Evolutionary conservation across 2,329 filamentous ascomycete genomes (phyloP), one percentile per base, ranked within the genome.

Genomic region (Plectosphaerella plurivora): DNA sequence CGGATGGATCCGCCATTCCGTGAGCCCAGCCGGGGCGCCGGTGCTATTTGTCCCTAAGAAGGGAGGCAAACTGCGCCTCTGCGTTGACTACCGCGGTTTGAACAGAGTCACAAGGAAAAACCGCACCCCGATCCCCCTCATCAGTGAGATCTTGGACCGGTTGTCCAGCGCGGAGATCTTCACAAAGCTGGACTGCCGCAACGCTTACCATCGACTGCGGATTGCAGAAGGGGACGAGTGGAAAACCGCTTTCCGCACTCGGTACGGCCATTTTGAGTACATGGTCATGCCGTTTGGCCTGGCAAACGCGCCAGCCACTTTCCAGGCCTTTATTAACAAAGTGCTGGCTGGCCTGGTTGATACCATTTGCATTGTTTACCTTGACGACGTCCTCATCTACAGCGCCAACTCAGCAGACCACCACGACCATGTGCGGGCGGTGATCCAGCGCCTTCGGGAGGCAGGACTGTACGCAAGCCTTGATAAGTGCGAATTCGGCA

Each of bases 131-230:
- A 1, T 68, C 67, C 53, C 56, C 59, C 4, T 49, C 70, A 68
- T 73, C 41, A 51, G 49, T 12, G 61, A 73, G 50, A 65, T 62
- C 1, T 50, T 66, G 28, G 51, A 62, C 28, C 18, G 53, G 1
- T 39, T 73, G 8, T 24, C 45, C 2, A 49, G 56, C 25, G 57
- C 57, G 4, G 57, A 60, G 33, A 59, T 53, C 28, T 67, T 66
- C 49, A 68, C 60, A 25, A 70, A 65, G 42, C 56, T 73, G n/a
- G 58, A 68, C 55, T 52, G 65, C 2, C 63, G 64, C 54, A 56
- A 59, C 25, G 25, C 25, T 28, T 28, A 28, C 25, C 25, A 28
- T 45, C 14, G 39, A 3, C 58, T 69, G 3, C 25, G 57, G 12
- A 66, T 69, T 33, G 55, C 49, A 5, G 41, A 45, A 45, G 41